These are phyloP conservation scores for Chrysoporthe deuterocubensis DNA, from an alignment of 2,329 filamentous ascomycete species.

Conservation along the genomic window DNA sequence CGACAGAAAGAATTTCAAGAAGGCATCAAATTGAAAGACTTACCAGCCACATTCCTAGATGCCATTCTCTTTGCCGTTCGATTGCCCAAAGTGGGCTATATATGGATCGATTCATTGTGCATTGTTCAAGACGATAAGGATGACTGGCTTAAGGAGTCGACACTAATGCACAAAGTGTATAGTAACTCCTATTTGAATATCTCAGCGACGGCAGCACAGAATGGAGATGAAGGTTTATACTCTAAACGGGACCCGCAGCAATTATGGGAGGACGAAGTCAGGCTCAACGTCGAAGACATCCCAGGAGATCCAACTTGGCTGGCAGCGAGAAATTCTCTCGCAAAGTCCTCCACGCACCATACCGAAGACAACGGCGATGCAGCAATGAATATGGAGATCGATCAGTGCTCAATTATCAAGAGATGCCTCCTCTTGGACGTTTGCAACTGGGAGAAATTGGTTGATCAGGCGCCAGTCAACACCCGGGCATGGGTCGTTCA, in stretches of 20 bases:
- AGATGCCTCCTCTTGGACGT: not conserved
- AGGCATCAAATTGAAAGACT: not conserved
- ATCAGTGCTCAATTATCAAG: no score
- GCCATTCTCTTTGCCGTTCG: constrained; percentile 7
- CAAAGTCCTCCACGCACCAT: no score
- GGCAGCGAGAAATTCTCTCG: no score
- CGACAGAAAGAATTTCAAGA: no score
- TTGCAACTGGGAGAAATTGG: constrained; percentile 18
- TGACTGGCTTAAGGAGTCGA: constrained; percentile 31
- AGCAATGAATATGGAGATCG: no score
- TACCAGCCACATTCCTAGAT: constrained; percentile 14
- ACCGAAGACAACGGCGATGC: no score
- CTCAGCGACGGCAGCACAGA: constrained; percentile 26
- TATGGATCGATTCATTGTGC: constrained; percentile 28
- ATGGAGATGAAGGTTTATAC: constrained; percentile 25
- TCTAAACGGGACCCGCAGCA: constrained; percentile 1
- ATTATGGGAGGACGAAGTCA: constrained; percentile 16
- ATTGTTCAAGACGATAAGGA: constrained; percentile 24
- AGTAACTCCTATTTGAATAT: constrained; percentile 31
- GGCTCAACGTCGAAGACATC: constrained; percentile 6
- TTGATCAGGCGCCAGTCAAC: constrained; percentile 24
- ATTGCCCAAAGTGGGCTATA: not conserved
- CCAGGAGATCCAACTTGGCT: not conserved
- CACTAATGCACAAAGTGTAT: constrained; percentile 31
- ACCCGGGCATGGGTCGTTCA: constrained; percentile 34